phyloP scores from a whole-genome alignment of 768 basidiomycete species.

The Hortiboletus campestris region DNA sequence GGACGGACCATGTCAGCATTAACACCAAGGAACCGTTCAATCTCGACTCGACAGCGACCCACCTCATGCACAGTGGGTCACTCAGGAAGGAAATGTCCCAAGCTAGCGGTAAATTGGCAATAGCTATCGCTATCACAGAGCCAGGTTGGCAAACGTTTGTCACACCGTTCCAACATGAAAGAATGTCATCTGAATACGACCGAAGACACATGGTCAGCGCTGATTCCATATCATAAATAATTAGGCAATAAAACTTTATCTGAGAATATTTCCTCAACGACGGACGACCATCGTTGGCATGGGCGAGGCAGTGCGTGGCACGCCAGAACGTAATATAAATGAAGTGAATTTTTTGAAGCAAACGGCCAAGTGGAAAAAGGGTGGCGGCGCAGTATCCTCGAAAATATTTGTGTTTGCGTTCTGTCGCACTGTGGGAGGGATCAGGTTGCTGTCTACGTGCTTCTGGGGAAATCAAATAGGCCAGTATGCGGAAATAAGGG shows the following conservation, averaged over 20 bases:
- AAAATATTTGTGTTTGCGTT: slow-evolving; percentile 6
- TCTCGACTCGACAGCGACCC: not conserved
- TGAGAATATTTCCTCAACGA: slow-evolving; percentile 9
- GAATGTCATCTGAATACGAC: slow-evolving; percentile 7
- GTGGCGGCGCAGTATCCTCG: not conserved
- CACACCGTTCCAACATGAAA: slow-evolving; percentile 9
- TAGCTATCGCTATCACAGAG: not conserved
- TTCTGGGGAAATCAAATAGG: not conserved
- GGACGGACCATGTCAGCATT: not conserved
- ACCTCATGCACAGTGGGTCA: slow-evolving; percentile 3
- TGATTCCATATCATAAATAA: slow-evolving; percentile 17
- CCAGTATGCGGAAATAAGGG: not conserved
- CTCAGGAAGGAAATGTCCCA: not conserved
- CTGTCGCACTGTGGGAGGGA: slow-evolving; percentile 14
- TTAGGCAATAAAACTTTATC: slow-evolving; percentile 21
- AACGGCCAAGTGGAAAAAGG: not conserved
- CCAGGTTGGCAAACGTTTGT: not conserved
- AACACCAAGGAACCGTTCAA: not conserved
- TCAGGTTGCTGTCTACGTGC: not conserved
- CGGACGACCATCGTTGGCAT: slow-evolving; percentile 16
- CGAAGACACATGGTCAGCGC: slow-evolving; percentile 17
- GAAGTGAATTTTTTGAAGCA: not conserved
- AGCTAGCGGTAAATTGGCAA: slow-evolving; percentile 11
- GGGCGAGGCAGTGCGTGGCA: slow-evolving; percentile 12
- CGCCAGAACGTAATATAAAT: slow-evolving; percentile 21